Evolutionary conservation across 768 basidiomycete species (phyloP).

Genomic region (Russula sp.): DNA sequence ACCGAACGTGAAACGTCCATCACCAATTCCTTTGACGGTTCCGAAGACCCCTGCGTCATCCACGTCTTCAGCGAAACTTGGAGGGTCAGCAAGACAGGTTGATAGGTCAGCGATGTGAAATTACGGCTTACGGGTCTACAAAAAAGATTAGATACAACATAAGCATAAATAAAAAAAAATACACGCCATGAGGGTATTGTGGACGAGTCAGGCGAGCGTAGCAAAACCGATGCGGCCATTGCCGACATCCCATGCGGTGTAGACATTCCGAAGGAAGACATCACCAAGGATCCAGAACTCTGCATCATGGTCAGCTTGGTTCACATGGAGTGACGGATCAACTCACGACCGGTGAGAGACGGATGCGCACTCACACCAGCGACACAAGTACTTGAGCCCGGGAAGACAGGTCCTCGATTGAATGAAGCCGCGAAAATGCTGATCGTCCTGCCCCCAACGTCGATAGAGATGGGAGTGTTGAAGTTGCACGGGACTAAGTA

Average conservation of each 20-base stretch:
- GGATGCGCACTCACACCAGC: neutral
- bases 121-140: too few species aligned
- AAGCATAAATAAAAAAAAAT: too few species aligned
- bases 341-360: neutral
- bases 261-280: conserved; percentile 10
- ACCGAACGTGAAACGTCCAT: too few species aligned
- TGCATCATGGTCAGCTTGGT: neutral
- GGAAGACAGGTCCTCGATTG: neutral
- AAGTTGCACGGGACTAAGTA: conserved; percentile 2
- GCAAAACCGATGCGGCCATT: conserved; percentile 8
- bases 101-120: too few species aligned
- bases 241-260: conserved; percentile 9
- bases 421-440: neutral
- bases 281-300: conserved; percentile 6
- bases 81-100: too few species aligned
- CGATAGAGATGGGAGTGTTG: neutral
- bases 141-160: too few species aligned
- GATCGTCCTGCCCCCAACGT: neutral
- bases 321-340: neutral
- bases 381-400: neutral
- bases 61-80: too few species aligned
- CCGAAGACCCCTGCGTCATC: too few species aligned
- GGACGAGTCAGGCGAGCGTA: conserved; percentile 1
- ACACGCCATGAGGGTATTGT: too few species aligned
- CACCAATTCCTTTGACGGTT: too few species aligned